phyloP scores from a whole-genome alignment of 768 basidiomycete genomes.

The Hericium alpestre region DNA sequence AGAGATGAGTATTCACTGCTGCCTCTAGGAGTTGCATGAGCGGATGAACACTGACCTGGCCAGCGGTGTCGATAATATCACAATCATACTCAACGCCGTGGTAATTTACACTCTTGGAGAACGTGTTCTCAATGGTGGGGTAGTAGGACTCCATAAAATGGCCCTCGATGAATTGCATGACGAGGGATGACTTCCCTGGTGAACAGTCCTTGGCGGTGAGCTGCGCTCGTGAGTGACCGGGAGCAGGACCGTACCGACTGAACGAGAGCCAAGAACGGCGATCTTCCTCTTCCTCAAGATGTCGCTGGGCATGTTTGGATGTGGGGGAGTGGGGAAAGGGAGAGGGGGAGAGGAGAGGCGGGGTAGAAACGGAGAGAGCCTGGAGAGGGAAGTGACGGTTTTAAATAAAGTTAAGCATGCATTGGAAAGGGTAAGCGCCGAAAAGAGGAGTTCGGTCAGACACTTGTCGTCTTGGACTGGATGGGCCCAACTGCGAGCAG shows the following conservation, averaged over 20 bases:
- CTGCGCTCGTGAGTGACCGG: slow-evolving; percentile 12
- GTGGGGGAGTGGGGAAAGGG: slow-evolving; percentile 2
- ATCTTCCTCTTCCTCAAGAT: slow-evolving; percentile 77
- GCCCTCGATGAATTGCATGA: slow-evolving; percentile 88
- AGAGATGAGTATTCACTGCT: background rate
- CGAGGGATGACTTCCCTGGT: slow-evolving; percentile 87
- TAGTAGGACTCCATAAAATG: slow-evolving; percentile 89
- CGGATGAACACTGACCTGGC: slow-evolving; percentile 54
- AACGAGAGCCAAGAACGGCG: slow-evolving; percentile 77
- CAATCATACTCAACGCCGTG: slow-evolving; percentile 90
- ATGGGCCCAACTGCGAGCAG: no score
- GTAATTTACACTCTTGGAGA: slow-evolving; percentile 75
- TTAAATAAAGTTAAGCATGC: no score
- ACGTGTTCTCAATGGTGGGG: slow-evolving; percentile 88
- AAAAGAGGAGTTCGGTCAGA: no score
- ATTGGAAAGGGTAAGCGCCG: no score
- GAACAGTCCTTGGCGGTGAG: slow-evolving; percentile 7
- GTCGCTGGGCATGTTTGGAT: slow-evolving; percentile 23
- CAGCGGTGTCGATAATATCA: slow-evolving; percentile 96
- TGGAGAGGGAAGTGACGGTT: no score
- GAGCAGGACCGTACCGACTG: slow-evolving; percentile 55
- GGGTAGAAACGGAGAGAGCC: background rate
- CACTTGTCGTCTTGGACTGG: no score
- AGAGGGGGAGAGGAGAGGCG: background rate
- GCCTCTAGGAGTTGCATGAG: slow-evolving; percentile 5